These are phyloP conservation scores for Allantophomopsis lycopodina DNA, from an alignment of 2,329 filamentous ascomycete species.

Conservation along the genomic window DNA sequence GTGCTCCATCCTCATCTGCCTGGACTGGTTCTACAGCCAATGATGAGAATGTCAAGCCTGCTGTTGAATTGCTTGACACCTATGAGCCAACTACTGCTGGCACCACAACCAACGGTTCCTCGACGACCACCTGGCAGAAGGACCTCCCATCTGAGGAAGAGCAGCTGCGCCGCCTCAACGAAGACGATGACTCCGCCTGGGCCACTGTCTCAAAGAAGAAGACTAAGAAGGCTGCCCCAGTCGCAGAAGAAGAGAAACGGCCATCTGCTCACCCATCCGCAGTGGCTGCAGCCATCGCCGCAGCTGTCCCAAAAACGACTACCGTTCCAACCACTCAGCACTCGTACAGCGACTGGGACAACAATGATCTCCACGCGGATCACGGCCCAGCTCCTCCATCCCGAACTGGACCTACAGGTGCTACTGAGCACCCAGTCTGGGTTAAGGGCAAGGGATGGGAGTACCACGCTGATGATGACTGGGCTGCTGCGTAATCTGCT, in stretches of 20 bases:
- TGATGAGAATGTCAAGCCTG: conserved; percentile 16
- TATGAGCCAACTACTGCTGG: conserved; percentile 26
- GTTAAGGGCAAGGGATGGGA: too few species aligned
- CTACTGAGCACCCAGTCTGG: too few species aligned
- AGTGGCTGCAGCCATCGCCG: too few species aligned
- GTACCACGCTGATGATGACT: conserved; percentile 1
- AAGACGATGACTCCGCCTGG: conserved; percentile 37
- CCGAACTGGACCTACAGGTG: too few species aligned
- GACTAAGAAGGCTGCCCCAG: conserved; percentile 12
- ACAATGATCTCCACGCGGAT: too few species aligned
- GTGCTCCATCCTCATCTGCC: conserved; percentile 26
- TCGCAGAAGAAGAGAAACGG: too few species aligned
- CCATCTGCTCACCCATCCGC: too few species aligned
- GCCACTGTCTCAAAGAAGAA: conserved; percentile 39
- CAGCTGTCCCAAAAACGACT: too few species aligned
- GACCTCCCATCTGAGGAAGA: conserved; percentile 43
- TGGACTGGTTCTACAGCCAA: conserved; percentile 24
- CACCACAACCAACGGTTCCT: neutral
- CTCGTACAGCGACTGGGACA: too few species aligned
- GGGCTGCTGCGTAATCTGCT: conserved; percentile 1
- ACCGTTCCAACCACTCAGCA: too few species aligned
- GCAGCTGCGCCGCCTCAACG: conserved; percentile 40
- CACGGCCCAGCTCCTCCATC: too few species aligned
- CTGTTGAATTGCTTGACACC: conserved; percentile 42
- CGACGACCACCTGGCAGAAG: conserved; percentile 8